phyloP scores from a whole-genome alignment of 2,329 filamentous ascomycete species.

The Didymella pomorum region DNA sequence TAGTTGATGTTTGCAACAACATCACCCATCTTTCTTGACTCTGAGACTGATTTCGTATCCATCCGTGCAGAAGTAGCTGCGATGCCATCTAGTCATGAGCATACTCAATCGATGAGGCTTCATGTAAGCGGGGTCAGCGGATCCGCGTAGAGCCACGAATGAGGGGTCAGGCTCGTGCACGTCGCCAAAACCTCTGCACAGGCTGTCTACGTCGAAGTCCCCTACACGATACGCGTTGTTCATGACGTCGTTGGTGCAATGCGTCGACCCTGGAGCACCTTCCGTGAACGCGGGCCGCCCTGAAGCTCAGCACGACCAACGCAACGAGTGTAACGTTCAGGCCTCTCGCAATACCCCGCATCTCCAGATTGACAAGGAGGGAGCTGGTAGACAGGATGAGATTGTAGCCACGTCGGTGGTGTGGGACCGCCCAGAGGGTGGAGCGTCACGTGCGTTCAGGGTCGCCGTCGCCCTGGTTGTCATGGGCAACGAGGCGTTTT shows the following conservation, averaged over 20 bases:
- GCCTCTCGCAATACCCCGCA: background rate
- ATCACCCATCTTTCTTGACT: background rate
- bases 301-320: background rate
- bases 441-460: slow-evolving; percentile 5
- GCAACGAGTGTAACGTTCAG: background rate
- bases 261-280: background rate
- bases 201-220: background rate
- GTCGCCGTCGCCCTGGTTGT: slow-evolving; percentile 4
- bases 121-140: slow-evolving; percentile 8
- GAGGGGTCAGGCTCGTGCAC: slow-evolving; percentile 9
- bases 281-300: background rate
- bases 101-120: background rate
- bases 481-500: slow-evolving; percentile 16
- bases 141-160: slow-evolving; percentile 2
- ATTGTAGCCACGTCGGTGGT: slow-evolving; percentile 6
- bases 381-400: slow-evolving; percentile 5
- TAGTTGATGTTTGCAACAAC: slow-evolving; percentile 34
- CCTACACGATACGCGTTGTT: background rate
- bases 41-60: background rate
- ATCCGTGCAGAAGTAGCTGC: background rate
- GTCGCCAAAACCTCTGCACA: background rate
- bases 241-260: slow-evolving; percentile 6
- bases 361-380: slow-evolving; percentile 1
- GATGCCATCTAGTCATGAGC: background rate
- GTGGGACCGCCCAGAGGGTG: slow-evolving; percentile 2